phyloP scores from a whole-genome alignment of 2,329 filamentous ascomycete genomes.

The Neofusicoccum kwambonambiense region DNA sequence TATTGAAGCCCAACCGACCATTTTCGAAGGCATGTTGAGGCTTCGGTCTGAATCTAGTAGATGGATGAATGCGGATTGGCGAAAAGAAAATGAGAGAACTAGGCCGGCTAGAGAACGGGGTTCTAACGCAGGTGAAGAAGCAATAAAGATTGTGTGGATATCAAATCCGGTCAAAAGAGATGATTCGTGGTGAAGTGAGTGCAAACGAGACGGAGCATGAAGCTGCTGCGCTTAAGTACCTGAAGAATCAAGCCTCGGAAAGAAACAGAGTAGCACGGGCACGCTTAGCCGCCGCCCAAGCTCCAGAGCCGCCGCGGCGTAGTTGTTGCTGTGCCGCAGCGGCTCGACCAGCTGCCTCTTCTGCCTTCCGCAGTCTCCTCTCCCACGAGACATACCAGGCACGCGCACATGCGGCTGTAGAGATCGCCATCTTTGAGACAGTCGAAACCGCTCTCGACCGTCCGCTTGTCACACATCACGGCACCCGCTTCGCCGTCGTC shows the following conservation, averaged over 20 bases:
- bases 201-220: not conserved
- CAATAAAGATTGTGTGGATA: not conserved
- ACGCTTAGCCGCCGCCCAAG: not conserved
- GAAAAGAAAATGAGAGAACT: too few species aligned
- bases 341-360: not conserved
- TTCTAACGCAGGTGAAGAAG: not conserved
- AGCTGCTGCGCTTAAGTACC: not conserved
- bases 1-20: not conserved
- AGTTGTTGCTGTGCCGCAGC: not conserved
- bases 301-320: not conserved
- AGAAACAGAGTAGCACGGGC: not conserved
- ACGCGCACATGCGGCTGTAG: not conserved
- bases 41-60: not conserved
- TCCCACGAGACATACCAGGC: not conserved
- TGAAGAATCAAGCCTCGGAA: too few species aligned
- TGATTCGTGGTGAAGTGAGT: not conserved
- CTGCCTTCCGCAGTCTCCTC: not conserved
- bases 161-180: not conserved
- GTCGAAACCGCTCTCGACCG: not conserved
- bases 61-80: not conserved
- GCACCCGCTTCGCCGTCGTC: too few species aligned
- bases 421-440: not conserved
- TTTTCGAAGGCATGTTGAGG: not conserved
- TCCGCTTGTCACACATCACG: too few species aligned
- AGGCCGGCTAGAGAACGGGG: not conserved